A percentile compares a stretch with the other conserved stretches of the same genome.
Evolutionary conservation across 352 stramenopile species (phyloP).

Genomic region (Phytophthora idaei): DNA sequence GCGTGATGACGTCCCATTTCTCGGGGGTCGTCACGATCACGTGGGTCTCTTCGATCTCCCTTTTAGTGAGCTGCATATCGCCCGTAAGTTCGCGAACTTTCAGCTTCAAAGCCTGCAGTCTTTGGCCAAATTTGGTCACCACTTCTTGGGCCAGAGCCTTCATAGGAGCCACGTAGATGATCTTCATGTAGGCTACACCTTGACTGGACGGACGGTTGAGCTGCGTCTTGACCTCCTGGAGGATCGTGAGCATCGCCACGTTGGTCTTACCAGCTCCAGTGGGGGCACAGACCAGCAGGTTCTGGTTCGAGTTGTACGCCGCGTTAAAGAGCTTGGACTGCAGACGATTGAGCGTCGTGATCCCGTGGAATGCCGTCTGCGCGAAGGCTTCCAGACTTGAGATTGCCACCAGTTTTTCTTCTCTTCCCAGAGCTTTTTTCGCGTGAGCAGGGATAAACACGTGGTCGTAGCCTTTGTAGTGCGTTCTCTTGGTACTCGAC

Average conservation of each 20-base stretch:
- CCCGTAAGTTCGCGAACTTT: slow-evolving; percentile 95
- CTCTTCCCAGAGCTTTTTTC: slow-evolving; percentile 58
- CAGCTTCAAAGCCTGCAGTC: slow-evolving; percentile 67
- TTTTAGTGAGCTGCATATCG: slow-evolving; percentile 98
- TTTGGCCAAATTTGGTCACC: slow-evolving; percentile 97
- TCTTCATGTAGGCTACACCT: slow-evolving; percentile 86
- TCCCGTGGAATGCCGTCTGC: slow-evolving; percentile 78
- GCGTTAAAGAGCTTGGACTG: slow-evolving; percentile 97
- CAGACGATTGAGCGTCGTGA: slow-evolving; percentile 95
- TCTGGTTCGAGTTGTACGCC: slow-evolving; percentile 97
- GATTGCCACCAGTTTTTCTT: slow-evolving; percentile 73
- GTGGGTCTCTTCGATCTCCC: slow-evolving; percentile 95
- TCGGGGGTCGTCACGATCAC: slow-evolving; percentile 99
- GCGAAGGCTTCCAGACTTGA: slow-evolving; percentile 70
- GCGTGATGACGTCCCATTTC: slow-evolving; percentile 99
- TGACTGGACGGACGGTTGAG: slow-evolving; percentile 43
- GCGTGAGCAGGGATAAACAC: slow-evolving; percentile 81
- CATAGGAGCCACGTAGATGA: slow-evolving; percentile 98
- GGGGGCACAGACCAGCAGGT: slow-evolving; percentile 95
- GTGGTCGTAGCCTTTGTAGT: slow-evolving; percentile 85
- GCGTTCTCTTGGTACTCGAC: slow-evolving; percentile 67
- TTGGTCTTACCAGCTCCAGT: slow-evolving; percentile 99
- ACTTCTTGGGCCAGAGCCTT: slow-evolving; percentile 99
- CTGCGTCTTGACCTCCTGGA: slow-evolving; percentile 91
- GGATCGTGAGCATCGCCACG: slow-evolving; percentile 97